These are phyloP conservation scores for Triticum turgidum DNA, from an alignment of 176 grass and related monocot species.

Conservation along the genomic window DNA sequence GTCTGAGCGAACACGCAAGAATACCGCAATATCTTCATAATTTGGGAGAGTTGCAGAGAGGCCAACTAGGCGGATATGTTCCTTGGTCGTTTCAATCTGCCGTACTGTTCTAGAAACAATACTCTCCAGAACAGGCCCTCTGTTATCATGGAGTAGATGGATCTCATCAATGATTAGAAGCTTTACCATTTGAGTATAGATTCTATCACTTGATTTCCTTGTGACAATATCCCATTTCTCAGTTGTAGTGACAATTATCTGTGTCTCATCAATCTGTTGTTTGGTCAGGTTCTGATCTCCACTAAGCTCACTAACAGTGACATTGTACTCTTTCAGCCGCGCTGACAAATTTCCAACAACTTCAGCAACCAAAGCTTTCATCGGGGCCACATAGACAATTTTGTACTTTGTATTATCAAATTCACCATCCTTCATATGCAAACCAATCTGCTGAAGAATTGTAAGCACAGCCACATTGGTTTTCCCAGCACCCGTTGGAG, in stretches of 20 bases:
- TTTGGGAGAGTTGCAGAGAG: conserved; percentile 89
- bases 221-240: conserved; percentile 99
- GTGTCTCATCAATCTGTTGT: conserved; percentile 94
- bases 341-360: conserved; percentile 89
- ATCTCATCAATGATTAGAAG: conserved; percentile 95
- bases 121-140: conserved; percentile 95
- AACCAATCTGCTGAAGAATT: conserved; percentile 83
- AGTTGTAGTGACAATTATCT: conserved; percentile 94
- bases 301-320: conserved; percentile 88
- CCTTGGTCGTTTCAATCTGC: conserved; percentile 86
- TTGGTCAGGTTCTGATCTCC: conserved; percentile 78
- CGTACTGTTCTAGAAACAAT: conserved; percentile 90
- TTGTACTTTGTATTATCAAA: conserved; percentile 82
- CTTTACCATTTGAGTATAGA: conserved; percentile 92
- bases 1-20: conserved; percentile 54
- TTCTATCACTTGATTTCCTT: conserved; percentile 89
- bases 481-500: conserved; percentile 95
- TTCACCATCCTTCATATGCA: conserved; percentile 69
- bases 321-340: conserved; percentile 58
- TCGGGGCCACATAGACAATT: conserved; percentile 96
- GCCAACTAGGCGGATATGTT: conserved; percentile 82
- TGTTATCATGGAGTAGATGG: conserved; percentile 93
- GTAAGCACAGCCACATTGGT: conserved; percentile 91
- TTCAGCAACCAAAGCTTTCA: conserved; percentile 98
- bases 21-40: conserved; percentile 81